Base-by-base conservation (phyloP, 805 yeast species). In the Cyberlindnera subsufficiens region DNA sequence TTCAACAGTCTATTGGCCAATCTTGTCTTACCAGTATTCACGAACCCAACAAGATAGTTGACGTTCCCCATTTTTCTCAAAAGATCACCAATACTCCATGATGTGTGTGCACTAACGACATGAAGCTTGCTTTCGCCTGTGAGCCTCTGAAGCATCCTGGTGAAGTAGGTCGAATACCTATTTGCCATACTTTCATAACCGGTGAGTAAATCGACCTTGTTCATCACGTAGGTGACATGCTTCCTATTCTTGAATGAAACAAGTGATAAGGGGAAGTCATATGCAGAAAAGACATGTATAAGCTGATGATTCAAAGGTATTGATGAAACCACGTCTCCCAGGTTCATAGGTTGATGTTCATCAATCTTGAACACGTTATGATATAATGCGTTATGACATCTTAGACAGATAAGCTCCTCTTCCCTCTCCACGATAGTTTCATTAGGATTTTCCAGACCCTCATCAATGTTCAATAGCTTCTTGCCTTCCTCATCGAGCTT, bases 1-100 rank as follows among this genome's bases (percentile, higher is more conserved):
- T 54, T 51, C 72, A 74, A 46, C 16, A 82, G 49, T 16, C 77
- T 54, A 49, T 72, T 75, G 1, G 82, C 67, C 31, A 85, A 50
- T 2, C 82, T 69, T 3, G 87, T 78, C 56, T 85, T 85, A 1
- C 95, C 95, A 13, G 76, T 70, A 54, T 85, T 85, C 10, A 82
- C 78, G 45, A 71, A 71, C 1, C 95, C 95, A 17, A 84, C 63
- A 27, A 85, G 59, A 53, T 75, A 80, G 7, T 74, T 58, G 29
- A 64, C 61, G 7, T 37, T 17, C 0, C 68, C 67, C 7, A 82
- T 53, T 6, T 52, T 52, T 1, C 60, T 51, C 8, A 68, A 48
- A 3, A 83, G 53, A 1, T 56, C 51, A 1, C 64, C 53, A 3
- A 75, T 53, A 29, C 74, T 70, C 89, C 89, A 82, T 20, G 68